A percentile compares a stretch with the other conserved stretches of the same genome.
Evolutionary conservation across 2,329 filamentous ascomycete species (phyloP).

Genomic region (Paraphoma sp.): DNA sequence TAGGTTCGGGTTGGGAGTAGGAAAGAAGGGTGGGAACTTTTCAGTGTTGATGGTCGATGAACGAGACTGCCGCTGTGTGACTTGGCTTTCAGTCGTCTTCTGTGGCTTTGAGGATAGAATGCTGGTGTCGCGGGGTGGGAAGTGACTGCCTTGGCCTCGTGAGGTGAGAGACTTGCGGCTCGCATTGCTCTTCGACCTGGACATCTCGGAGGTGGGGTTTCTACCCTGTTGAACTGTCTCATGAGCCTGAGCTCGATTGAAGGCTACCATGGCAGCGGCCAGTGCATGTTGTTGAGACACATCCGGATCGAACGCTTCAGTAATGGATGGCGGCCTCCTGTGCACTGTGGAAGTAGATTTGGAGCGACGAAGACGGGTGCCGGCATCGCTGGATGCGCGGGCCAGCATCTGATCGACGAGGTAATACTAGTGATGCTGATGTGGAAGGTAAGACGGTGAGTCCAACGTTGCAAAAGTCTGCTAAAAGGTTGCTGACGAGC

Average conservation of each 20-base stretch:
- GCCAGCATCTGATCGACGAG: conserved; percentile 37
- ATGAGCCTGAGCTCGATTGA: conserved; percentile 37
- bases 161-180: conserved; percentile 41
- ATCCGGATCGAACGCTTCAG: conserved; percentile 33
- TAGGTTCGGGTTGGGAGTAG: conserved; percentile 12
- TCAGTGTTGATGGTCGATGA: conserved; percentile 19
- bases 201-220: conserved; percentile 26
- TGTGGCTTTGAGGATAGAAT: conserved; percentile 29
- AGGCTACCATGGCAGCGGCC: conserved; percentile 47
- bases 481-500: conserved; percentile 28
- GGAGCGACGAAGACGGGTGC: conserved; percentile 45
- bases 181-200: conserved; percentile 41
- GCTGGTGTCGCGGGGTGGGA: conserved; percentile 42
- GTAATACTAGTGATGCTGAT: conserved; percentile 27
- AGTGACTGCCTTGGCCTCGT: conserved; percentile 42
- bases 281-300: conserved; percentile 44
- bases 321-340: conserved; percentile 20
- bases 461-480: conserved; percentile 28
- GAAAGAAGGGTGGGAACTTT: conserved; percentile 28
- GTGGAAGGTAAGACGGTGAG: conserved; percentile 21
- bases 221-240: conserved; percentile 18
- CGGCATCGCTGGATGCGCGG: conserved; percentile 45
- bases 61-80: conserved; percentile 15
- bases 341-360: conserved; percentile 45
- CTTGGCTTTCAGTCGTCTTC: conserved; percentile 14